Evolutionary conservation across 2,329 filamentous ascomycete species (phyloP).

Genomic region (Aaosphaeria arxii): DNA sequence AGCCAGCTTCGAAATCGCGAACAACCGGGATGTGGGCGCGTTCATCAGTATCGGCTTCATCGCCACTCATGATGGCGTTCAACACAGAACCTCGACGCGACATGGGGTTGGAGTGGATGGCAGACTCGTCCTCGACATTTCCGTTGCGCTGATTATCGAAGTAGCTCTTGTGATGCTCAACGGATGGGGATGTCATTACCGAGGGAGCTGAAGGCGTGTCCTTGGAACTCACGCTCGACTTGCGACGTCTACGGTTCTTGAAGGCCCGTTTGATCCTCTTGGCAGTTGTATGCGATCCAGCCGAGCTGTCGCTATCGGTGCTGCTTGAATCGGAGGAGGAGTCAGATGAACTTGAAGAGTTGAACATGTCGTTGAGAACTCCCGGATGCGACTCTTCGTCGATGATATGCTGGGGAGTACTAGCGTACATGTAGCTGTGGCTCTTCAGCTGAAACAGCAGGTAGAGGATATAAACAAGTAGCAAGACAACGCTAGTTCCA

Average conservation of each 20-base stretch:
- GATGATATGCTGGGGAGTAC: conserved; percentile 87
- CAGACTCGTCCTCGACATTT: conserved; percentile 18
- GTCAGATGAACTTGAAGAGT: conserved; percentile 60
- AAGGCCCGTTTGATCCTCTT: conserved; percentile 75
- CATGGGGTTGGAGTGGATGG: conserved; percentile 9
- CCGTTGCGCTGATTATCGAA: conserved; percentile 30
- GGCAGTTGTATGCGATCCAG: conserved; percentile 68
- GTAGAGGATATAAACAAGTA: conserved; percentile 80
- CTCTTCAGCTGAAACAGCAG: conserved; percentile 89
- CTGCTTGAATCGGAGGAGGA: conserved; percentile 45
- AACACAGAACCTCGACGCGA: conserved; percentile 37
- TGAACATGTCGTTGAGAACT: conserved; percentile 76
- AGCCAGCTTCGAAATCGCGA: conserved; percentile 48
- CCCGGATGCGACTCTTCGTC: conserved; percentile 88
- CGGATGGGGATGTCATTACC: conserved; percentile 45
- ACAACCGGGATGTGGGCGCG: conserved; percentile 35
- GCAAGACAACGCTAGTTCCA: conserved; percentile 80
- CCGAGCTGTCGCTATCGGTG: conserved; percentile 65
- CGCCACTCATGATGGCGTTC: conserved; percentile 47
- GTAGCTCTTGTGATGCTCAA: conserved; percentile 37
- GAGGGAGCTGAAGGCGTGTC: conserved; percentile 53
- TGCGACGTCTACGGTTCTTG: conserved; percentile 67
- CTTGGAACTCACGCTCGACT: conserved; percentile 70
- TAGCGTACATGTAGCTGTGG: conserved; percentile 86
- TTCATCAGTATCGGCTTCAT: conserved; percentile 54